phyloP scores from a whole-genome alignment of 192 early-diverging fungal species.

The Linnemannia exigua region DNA sequence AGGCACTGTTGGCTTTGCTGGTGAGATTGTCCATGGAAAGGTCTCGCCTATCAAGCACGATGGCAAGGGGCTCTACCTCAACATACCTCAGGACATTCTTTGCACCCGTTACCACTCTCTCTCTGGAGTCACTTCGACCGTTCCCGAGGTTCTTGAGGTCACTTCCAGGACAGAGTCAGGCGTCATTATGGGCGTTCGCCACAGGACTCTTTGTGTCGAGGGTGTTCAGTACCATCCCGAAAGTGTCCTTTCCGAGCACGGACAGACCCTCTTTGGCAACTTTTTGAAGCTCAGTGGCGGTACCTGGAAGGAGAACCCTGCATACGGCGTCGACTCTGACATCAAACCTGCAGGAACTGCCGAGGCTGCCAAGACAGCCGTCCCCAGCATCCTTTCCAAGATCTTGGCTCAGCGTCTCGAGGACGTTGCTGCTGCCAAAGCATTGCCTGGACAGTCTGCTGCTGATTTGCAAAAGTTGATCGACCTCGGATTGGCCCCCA shows the following conservation, averaged over 20 bases:
- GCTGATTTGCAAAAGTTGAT: conserved; percentile 79
- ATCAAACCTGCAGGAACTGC: conserved; percentile 64
- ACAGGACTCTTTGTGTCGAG: conserved; percentile 90
- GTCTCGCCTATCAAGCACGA: conserved; percentile 93
- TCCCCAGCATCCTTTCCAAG: conserved; percentile 80
- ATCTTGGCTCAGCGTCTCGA: conserved; percentile 86
- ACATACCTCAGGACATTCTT: conserved; percentile 87
- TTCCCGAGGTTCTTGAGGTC: conserved; percentile 88
- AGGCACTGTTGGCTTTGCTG: conserved; percentile 91
- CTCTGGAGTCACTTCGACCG: conserved; percentile 84
- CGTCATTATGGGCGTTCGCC: conserved; percentile 96
- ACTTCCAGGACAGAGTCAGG: conserved; percentile 88
- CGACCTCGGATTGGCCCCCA: conserved; percentile 79
- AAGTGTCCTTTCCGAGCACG: conserved; percentile 95
- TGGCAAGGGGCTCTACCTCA: conserved; percentile 87
- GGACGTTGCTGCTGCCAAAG: conserved; percentile 82
- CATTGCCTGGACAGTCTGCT: conserved; percentile 79
- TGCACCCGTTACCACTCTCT: conserved; percentile 98
- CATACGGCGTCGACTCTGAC: conserved; percentile 55
- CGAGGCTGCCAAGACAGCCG: conserved; percentile 49
- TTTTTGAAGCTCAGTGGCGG: conserved; percentile 92
- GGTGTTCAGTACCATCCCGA: conserved; percentile 99
- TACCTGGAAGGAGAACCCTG: conserved; percentile 82
- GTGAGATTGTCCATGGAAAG: conserved; percentile 99
- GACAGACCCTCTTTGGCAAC: conserved; percentile 89